Evolutionary conservation across 805 yeast species (phyloP).

Genomic region (Ogataea populi-albae): DNA sequence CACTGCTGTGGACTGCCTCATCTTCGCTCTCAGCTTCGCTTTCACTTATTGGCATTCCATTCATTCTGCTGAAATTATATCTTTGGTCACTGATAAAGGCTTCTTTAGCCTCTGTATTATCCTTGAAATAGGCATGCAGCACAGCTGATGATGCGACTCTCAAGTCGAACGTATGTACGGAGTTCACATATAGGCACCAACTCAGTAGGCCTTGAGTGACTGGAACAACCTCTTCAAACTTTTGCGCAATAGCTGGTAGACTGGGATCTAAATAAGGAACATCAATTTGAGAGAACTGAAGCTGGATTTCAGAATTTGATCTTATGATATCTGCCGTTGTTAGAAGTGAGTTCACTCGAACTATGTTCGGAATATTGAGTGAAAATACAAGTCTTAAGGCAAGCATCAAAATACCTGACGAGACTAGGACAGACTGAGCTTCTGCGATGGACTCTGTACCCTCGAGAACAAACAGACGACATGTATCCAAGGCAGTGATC

Average conservation of each 20-base stretch:
- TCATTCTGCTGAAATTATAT: constrained; percentile 34
- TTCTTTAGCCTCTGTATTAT: constrained; percentile 57
- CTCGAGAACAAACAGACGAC: constrained; percentile 66
- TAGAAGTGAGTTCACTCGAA: constrained; percentile 66
- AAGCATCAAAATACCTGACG: constrained; percentile 61
- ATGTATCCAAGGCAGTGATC: constrained; percentile 64
- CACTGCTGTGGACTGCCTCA: not conserved
- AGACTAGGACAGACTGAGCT: constrained; percentile 61
- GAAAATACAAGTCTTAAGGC: constrained; percentile 71
- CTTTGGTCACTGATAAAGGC: constrained; percentile 70
- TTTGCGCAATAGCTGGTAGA: constrained; percentile 31
- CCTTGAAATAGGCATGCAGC: constrained; percentile 63
- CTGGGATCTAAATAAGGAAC: constrained; percentile 87
- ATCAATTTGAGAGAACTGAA: constrained; percentile 73
- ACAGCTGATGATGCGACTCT: constrained; percentile 69
- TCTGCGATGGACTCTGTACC: constrained; percentile 61
- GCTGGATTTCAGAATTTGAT: constrained; percentile 64
- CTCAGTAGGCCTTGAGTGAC: constrained; percentile 71
- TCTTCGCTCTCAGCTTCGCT: constrained; percentile 8
- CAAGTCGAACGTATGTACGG: constrained; percentile 81
- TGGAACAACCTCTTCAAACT: constrained; percentile 47
- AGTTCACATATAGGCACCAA: constrained; percentile 78
- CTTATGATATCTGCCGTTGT: constrained; percentile 77
- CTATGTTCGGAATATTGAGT: constrained; percentile 55
- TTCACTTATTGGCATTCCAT: constrained; percentile 21